These are phyloP conservation scores for Hemisphaericaspora nanyangensis DNA, from an alignment of 805 yeast species.

Conservation along the genomic window DNA sequence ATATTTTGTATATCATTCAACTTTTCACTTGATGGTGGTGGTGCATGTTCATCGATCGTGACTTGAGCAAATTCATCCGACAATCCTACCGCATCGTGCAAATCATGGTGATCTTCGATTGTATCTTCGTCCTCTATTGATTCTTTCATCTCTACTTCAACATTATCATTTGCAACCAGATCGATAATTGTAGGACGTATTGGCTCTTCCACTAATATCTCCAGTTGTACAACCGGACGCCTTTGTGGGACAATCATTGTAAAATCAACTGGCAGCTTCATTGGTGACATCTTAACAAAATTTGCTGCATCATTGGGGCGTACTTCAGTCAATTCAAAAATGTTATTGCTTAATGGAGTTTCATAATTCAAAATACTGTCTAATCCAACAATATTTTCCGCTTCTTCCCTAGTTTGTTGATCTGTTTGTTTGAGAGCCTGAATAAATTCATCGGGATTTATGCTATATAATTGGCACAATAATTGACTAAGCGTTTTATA, in stretches of 20 bases:
- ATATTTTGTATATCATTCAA: constrained; percentile 27
- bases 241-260: constrained; percentile 26
- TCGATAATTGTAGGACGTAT: not conserved
- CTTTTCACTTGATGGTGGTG: constrained; percentile 3
- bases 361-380: constrained; percentile 14
- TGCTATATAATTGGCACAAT: constrained; percentile 23
- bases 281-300: constrained; percentile 21
- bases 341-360: constrained; percentile 10
- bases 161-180: not conserved
- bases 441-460: constrained; percentile 24
- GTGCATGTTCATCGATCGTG: constrained; percentile 16
- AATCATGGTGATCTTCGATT: no score
- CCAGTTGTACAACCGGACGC: not conserved
- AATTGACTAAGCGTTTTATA: constrained; percentile 20
- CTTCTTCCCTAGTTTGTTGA: constrained; percentile 24
- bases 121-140: not conserved
- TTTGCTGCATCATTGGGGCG: constrained; percentile 12
- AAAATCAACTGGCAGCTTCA: constrained; percentile 28
- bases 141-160: not conserved
- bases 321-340: constrained; percentile 31
- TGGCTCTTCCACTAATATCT: not conserved
- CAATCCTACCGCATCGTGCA: not conserved
- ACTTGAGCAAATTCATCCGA: constrained; percentile 29
- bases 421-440: constrained; percentile 22
- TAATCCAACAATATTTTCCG: constrained; percentile 30